These are phyloP conservation scores for Malus hybrid DNA, from an alignment of 331 rosid genomes.

Conservation along the genomic window DNA sequence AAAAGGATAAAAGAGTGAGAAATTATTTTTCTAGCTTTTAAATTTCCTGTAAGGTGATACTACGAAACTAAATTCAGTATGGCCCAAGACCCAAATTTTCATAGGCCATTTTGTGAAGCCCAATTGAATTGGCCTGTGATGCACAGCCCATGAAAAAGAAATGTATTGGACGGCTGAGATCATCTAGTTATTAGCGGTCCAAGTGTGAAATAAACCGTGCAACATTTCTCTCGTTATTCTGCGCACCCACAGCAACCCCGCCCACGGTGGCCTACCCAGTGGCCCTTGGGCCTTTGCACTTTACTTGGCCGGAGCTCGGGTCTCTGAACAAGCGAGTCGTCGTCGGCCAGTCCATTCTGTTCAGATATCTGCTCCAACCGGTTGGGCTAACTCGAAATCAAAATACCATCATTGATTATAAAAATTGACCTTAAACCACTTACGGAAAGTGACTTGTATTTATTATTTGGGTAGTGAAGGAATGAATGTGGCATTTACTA, in stretches of 20 bases:
- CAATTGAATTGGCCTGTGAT: neutral
- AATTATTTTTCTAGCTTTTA: neutral
- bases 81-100: neutral
- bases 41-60: neutral
- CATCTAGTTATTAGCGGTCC: neutral
- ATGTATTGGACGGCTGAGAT: neutral
- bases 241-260: neutral
- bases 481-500: neutral
- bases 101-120: neutral
- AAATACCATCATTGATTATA: neutral
- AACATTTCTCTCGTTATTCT: neutral
- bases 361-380: no score
- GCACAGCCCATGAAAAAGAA: neutral
- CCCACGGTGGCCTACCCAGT: neutral
- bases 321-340: no score
- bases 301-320: no score
- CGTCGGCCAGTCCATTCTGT: no score
- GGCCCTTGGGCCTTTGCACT: no score
- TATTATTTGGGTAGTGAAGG: neutral
- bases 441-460: neutral
- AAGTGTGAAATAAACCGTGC: neutral
- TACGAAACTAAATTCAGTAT: neutral
- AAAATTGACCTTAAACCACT: neutral
- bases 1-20: no score
- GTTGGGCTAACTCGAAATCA: neutral